Percentiles rank a stretch among this genome's conserved stretches.
phyloP scores from a whole-genome alignment of 2,329 filamentous ascomycete genomes.

The Ceratocystis alfenasii region DNA sequence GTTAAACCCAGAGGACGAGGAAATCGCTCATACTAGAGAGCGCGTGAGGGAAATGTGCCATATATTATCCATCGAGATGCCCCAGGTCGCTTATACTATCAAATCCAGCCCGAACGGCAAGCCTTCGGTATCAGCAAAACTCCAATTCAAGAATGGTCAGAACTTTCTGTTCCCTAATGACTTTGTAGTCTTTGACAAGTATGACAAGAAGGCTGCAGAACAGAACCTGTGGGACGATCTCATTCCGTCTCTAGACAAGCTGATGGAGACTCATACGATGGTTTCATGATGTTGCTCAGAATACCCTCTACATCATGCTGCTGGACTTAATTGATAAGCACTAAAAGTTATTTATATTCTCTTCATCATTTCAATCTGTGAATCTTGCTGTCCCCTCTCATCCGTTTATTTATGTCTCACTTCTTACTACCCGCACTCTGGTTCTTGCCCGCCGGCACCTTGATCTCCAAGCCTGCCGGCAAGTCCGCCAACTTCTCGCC shows the following conservation, averaged over 20 bases:
- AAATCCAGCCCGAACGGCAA: background rate
- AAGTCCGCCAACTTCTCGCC: conserved; percentile 56
- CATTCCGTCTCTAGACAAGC: conserved; percentile 19
- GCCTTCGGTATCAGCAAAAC: background rate
- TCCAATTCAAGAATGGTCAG: conserved; percentile 12
- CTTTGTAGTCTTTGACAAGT: conserved; percentile 29
- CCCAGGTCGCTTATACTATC: background rate
- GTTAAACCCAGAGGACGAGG: background rate
- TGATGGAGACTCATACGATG: background rate
- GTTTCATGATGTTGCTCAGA: background rate
- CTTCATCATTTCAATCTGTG: background rate
- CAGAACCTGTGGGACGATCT: conserved; percentile 33
- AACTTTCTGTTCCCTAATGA: conserved; percentile 27
- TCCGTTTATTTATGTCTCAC: conserved; percentile 10
- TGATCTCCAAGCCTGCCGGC: conserved; percentile 45
- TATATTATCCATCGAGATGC: background rate
- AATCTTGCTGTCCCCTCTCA: background rate
- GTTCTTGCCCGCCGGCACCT: conserved; percentile 38
- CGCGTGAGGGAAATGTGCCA: background rate
- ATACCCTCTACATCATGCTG: background rate
- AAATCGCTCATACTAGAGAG: background rate
- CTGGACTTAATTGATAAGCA: background rate
- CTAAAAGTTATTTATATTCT: background rate
- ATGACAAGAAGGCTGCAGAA: conserved; percentile 30
- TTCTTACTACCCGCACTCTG: conserved; percentile 25